A percentile compares a stretch with the other conserved stretches of the same genome.
These are phyloP conservation scores for Silene conica DNA, from an alignment of 148 eudicot genomes.

Conservation along the genomic window DNA sequence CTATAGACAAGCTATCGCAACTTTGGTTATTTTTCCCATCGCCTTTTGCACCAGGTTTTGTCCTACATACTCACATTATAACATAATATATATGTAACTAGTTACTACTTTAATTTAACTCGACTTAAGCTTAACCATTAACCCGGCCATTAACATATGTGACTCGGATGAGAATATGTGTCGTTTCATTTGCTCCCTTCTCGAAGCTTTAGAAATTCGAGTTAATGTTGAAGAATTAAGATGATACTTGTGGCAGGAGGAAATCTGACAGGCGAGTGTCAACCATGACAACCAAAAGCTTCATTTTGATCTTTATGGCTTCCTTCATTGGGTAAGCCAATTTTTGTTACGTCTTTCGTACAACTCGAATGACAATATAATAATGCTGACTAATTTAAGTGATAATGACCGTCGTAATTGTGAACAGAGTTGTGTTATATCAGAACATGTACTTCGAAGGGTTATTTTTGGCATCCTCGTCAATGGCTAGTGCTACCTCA, in stretches of 20 bases:
- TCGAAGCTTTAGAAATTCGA: too few species aligned
- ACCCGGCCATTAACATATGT: too few species aligned
- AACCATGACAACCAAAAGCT: conserved; percentile 39
- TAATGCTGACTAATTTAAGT: too few species aligned
- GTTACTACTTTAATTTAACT: too few species aligned
- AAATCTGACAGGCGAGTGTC: conserved; percentile 16
- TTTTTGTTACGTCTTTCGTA: background rate
- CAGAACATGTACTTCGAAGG: conserved; percentile 61
- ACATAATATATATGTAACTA: too few species aligned
- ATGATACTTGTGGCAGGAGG: conserved; percentile 27
- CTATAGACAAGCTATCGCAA: conserved; percentile 60
- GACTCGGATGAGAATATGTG: too few species aligned
- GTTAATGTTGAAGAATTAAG: too few species aligned
- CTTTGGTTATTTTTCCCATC: conserved; percentile 53
- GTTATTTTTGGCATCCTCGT: conserved; percentile 48
- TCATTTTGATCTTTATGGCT: conserved; percentile 43
- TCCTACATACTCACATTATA: too few species aligned
- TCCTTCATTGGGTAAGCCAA: conserved; percentile 51
- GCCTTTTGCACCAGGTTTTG: conserved; percentile 47
- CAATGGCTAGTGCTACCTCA: conserved; percentile 48
- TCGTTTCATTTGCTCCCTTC: too few species aligned
- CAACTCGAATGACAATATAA: too few species aligned
- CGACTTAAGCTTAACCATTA: too few species aligned
- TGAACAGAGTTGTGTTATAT: conserved; percentile 44
- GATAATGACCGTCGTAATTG: too few species aligned